Base-by-base conservation (phyloP, 31 red algal genomes). In the Porphyra umbilicalis region DNA sequence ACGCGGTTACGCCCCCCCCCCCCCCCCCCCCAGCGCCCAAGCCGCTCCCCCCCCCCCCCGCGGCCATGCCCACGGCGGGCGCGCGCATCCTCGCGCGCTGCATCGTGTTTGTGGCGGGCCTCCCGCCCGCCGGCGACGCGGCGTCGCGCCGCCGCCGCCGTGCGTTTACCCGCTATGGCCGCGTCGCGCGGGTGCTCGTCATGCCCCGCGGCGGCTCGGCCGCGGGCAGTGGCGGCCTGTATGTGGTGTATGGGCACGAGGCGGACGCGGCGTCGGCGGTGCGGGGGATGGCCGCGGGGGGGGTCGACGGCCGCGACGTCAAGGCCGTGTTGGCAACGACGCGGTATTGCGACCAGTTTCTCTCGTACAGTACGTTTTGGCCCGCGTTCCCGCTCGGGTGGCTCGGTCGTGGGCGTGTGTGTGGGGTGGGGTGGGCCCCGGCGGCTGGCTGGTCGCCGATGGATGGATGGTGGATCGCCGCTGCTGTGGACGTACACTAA, bases 71-170 rank as follows among this genome's bases (percentile, higher is more conserved):
- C 2, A 71, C 57, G 20, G 25, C 57, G 4, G 57, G 57, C 76
- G 76, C 76, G 76, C 76, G 76, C 76, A 33, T 33, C 76, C 35
- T 78, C 76, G 34, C 76, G 76, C 76, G 76, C 76, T 31, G 16
- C 35, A 35, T 78, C 30, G 76, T 78, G 33, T 32, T 33, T 32
- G 35, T 78, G 33, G 76, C 76, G 33, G 32, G 76, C 76, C 76
- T 78, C 25, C 30, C 76, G 33, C 76, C 34, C 33, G 76, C 33
- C 30, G 57, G 57, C 14, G 57, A 71, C 8, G 57, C 57, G 57
- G 57, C 30, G 4, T 18, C 57, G 25, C 57, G 57, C 20, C 57
- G 57, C 30, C 57, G 57, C 57, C 57, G 20, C 57, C 57, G 57
- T 29, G 57, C 57, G 57, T 71, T 71, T 71, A 29, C 25, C 20